Conservation (phyloP, 768 basidiomycete genomes). For the Trametes elegans region DNA sequence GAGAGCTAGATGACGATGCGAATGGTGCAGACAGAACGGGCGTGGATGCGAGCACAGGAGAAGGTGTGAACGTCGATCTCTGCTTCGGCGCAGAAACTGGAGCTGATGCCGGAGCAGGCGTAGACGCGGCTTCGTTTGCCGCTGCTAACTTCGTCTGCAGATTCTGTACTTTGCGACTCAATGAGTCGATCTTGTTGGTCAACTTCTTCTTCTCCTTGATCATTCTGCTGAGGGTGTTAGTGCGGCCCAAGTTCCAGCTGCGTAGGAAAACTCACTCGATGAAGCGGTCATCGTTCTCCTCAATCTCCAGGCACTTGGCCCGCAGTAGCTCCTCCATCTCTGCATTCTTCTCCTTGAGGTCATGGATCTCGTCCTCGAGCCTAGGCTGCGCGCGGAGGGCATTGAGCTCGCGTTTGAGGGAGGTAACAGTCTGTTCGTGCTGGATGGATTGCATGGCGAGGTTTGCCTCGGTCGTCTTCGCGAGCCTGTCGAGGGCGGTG, state of each 20-base stretch:
- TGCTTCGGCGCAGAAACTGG: conserved; percentile 18
- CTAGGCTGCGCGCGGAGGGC: conserved; percentile 52
- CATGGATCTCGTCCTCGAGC: conserved; percentile 51
- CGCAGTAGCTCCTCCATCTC: conserved; percentile 76
- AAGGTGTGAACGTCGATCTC: conserved; percentile 23
- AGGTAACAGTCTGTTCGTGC: conserved; percentile 60
- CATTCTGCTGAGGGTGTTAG: conserved; percentile 43
- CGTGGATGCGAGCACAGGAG: conserved; percentile 9
- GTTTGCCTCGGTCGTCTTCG: conserved; percentile 54
- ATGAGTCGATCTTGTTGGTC: conserved; percentile 60
- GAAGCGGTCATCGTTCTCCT: conserved; percentile 79
- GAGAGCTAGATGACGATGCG: conserved; percentile 18
- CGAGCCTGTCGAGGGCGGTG: conserved; percentile 35
- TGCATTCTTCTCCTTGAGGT: conserved; percentile 65
- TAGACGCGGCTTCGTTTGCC: conserved; percentile 29
- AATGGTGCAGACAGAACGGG: conserved; percentile 13
- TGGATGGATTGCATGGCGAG: conserved; percentile 63
- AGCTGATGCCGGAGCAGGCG: conserved; percentile 17
- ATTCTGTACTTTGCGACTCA: conserved; percentile 71
- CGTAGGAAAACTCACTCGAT: conserved; percentile 60
- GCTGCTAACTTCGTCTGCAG: conserved; percentile 65
- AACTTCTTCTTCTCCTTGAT: conserved; percentile 82
- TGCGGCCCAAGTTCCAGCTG: too few species aligned
- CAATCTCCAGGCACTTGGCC: conserved; percentile 72
- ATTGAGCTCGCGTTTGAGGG: conserved; percentile 56